Evolutionary conservation across 352 stramenopile species (phyloP), one percentile per base, ranked within the genome.

Genomic region (Phytophthora ohioensis): DNA sequence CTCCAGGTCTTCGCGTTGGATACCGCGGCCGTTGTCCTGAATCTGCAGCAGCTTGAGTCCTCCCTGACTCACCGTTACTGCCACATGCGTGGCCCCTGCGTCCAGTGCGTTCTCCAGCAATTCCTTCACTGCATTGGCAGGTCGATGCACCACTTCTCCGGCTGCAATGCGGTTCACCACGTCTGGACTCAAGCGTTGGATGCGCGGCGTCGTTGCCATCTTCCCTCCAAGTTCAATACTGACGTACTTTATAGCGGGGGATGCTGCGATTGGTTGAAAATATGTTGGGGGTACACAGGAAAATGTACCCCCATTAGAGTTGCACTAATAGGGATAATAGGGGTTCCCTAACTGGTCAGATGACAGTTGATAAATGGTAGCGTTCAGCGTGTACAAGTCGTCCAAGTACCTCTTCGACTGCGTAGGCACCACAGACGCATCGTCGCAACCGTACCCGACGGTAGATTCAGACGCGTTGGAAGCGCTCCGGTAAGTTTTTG

Each of bases 101-200:
- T 99, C 98, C 38, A 99, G 84, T 51, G 87, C 95, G 83, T 99
- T 99, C 85, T 99, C 98, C 46, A 99, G 76, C 12, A 99, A 78
- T 81, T 99, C 98, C 75, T 99, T 99, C 36, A 99, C 76, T 39
- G 97, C 97, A 53, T 95, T 97, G 2, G 86, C 82, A 3, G 98
- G 97, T 5, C 95, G 85, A 82, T 99, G 96, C 46, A 99, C 91
- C 17, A 99, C 96, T 80, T 99, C 98, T 43, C 98, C 88, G 12
- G 88, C 87, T 6, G 95, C 95, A 65, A 98, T 98, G 65, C 93
- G 92, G 82, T 98, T 98, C 62, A 98, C 91, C n/a, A 98, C 95
- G 47, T 95, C 84, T 27, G 93, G 72, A 51, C 88, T 83, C 32
- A 98, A 80, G 6, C 94, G 93, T 68, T 97, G 69, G 66, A 98